Conservation (phyloP, 2,329 filamentous ascomycete species). For the Epichloe hybrida region DNA sequence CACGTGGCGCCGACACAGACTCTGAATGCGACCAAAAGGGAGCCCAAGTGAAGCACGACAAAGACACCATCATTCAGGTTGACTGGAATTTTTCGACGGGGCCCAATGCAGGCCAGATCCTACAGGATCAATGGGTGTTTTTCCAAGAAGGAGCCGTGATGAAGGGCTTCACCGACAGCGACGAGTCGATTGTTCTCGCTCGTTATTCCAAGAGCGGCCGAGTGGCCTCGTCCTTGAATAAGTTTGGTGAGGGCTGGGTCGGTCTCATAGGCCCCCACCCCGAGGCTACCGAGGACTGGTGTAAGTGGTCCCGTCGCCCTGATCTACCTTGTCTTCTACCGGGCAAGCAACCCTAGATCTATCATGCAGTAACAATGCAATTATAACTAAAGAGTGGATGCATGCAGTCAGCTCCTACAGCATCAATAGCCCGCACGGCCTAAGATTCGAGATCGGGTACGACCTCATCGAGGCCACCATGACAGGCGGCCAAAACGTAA, state of each 20-base stretch:
- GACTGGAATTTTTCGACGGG: constrained; percentile 13
- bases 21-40: constrained; percentile 7
- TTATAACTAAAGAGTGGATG: too few species aligned
- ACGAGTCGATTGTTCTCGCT: constrained; percentile 8
- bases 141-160: constrained; percentile 15
- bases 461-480: constrained; percentile 13
- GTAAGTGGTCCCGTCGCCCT: constrained; percentile 7
- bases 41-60: constrained; percentile 10
- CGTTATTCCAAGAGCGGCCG: constrained; percentile 12
- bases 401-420: constrained; percentile 4
- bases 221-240: constrained; percentile 12
- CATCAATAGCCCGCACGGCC: constrained; percentile 11
- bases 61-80: constrained; percentile 12
- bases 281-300: constrained; percentile 14
- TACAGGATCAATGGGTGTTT: constrained; percentile 12
- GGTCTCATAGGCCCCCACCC: constrained; percentile 15
- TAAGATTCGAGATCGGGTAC: constrained; percentile 11
- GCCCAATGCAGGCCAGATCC: constrained; percentile 7
- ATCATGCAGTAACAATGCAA: background rate
- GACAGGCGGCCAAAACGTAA: constrained; percentile 5
- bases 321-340: too few species aligned
- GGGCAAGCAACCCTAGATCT: background rate
- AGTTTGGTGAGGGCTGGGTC: constrained; percentile 13
- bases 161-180: constrained; percentile 7
- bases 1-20: constrained; percentile 5